These are phyloP conservation scores for Lenwebbia sp. DNA, from an alignment of 345 rosid genomes.

Conservation along the genomic window DNA sequence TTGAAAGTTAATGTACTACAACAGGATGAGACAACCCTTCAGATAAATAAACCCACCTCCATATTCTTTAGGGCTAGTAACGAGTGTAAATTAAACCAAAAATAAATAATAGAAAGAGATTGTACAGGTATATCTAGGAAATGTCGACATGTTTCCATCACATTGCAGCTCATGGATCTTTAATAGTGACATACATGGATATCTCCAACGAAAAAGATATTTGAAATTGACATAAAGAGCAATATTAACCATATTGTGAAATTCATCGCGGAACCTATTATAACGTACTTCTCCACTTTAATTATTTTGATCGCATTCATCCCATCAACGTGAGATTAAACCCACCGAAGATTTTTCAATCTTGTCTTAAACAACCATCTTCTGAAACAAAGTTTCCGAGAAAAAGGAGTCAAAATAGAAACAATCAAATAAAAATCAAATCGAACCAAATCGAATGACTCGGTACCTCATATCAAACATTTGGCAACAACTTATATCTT, in stretches of 20 bases:
- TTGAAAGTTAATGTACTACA: not conserved
- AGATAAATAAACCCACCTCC: not conserved
- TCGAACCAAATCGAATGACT: not conserved
- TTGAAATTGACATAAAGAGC: not conserved
- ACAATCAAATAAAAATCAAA: not conserved
- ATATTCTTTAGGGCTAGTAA: not conserved
- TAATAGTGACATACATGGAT: not conserved
- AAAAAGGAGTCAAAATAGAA: not conserved
- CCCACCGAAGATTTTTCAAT: not conserved
- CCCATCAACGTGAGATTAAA: not conserved
- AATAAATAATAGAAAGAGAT: not conserved
- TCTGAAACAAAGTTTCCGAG: not conserved
- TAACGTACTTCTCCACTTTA: not conserved
- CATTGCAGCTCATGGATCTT: not conserved
- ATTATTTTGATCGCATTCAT: not conserved
- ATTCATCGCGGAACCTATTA: not conserved
- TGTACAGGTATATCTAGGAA: not conserved
- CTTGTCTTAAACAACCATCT: not conserved
- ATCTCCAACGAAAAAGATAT: not conserved
- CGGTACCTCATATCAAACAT: not conserved
- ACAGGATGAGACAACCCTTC: not conserved
- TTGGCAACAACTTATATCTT: not conserved
- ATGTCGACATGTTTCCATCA: not conserved
- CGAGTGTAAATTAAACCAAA: not conserved
- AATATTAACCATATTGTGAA: not conserved